Percentiles rank a stretch among this genome's conserved stretches.
Evolutionary conservation across 306 rosid genomes (phyloP).

Genomic region (Datisca glomerata): DNA sequence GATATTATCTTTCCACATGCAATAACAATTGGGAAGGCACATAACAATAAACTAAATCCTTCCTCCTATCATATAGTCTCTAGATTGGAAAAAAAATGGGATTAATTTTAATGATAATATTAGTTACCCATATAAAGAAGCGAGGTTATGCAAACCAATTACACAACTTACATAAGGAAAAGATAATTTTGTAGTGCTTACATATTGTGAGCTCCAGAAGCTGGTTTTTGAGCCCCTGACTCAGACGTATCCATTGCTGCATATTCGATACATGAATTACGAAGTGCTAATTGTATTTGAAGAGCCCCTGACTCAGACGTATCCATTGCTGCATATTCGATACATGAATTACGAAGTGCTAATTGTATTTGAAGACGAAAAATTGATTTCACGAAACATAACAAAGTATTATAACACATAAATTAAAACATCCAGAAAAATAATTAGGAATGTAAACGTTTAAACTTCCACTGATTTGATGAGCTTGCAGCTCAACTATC

Average conservation of each 20-base stretch:
- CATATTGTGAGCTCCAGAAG: background rate
- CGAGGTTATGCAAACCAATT: no score
- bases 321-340: background rate
- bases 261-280: background rate
- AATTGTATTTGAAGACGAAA: background rate
- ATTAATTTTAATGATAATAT: background rate
- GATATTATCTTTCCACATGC: background rate
- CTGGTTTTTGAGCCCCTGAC: background rate
- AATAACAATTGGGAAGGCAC: background rate
- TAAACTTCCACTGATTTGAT: no score
- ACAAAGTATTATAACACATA: background rate
- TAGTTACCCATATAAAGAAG: no score
- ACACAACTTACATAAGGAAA: background rate
- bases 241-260: constrained; percentile 1
- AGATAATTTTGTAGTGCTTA: background rate
- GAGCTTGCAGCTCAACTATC: background rate
- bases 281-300: no score
- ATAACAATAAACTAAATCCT: no score
- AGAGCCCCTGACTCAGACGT: background rate
- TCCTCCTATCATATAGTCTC: no score
- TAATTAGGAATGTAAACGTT: background rate
- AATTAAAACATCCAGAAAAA: background rate
- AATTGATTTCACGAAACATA: background rate
- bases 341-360: background rate
- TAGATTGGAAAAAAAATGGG: no score